Evolutionary conservation across 2,329 filamentous ascomycete genomes (phyloP).

Genomic region (Cordyceps farinosa): DNA sequence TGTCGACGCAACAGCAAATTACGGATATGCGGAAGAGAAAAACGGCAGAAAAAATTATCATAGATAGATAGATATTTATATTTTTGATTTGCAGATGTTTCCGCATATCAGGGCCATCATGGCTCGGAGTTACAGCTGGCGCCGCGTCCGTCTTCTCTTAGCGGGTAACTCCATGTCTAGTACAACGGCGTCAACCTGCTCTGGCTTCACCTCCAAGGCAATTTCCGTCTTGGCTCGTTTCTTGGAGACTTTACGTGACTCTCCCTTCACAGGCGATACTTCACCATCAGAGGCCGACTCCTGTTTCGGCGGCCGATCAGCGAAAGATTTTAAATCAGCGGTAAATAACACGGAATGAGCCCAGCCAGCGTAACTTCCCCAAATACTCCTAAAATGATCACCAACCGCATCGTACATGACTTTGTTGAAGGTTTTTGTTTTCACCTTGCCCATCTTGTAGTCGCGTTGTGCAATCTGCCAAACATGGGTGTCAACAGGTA

Average conservation of each 20-base stretch:
- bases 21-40: background rate
- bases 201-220: constrained; percentile 1
- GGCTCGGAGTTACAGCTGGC: background rate
- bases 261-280: background rate
- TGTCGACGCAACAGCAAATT: background rate
- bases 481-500: constrained; percentile 95
- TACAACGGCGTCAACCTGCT: constrained; percentile 4
- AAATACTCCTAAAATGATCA: constrained; percentile 82
- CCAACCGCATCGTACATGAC: constrained; percentile 85
- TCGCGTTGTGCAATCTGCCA: constrained; percentile 98
- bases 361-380: constrained; percentile 95
- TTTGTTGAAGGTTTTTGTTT: constrained; percentile 82
- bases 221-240: constrained; percentile 22
- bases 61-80: background rate
- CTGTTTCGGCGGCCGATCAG: constrained; percentile 48
- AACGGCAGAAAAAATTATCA: background rate
- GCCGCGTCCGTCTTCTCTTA: constrained; percentile 14
- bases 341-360: constrained; percentile 96
- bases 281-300: background rate
- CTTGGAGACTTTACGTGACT: constrained; percentile 22
- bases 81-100: background rate
- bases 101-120: background rate
- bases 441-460: constrained; percentile 86
- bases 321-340: constrained; percentile 82
- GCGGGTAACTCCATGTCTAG: constrained; percentile 20